A percentile compares a stretch with the other conserved stretches of the same genome.
Conservation (phyloP, 148 eudicot species). For the Arbutus unedo region DNA sequence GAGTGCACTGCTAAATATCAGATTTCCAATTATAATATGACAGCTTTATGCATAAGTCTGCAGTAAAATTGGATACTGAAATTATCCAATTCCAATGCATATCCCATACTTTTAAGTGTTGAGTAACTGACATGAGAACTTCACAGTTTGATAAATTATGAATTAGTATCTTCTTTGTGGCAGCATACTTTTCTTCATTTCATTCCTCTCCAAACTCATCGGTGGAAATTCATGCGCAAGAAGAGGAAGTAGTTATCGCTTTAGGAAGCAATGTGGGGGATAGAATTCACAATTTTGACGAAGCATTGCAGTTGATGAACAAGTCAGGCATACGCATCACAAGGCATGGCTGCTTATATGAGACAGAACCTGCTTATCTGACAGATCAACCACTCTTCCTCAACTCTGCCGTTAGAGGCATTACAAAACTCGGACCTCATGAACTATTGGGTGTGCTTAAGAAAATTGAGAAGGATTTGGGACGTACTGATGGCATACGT, state of each 20-base stretch:
- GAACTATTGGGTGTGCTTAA: conserved; percentile 61
- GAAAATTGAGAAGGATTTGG: conserved; percentile 86
- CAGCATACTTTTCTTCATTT: conserved; percentile 35
- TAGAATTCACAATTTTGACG: conserved; percentile 55
- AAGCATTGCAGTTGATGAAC: conserved; percentile 68
- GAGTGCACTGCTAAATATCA: neutral
- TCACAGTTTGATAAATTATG: neutral
- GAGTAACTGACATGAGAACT: neutral
- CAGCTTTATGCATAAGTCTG: neutral
- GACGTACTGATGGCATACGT: conserved; percentile 77
- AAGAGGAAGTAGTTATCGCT: conserved; percentile 83
- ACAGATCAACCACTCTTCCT: conserved; percentile 82
- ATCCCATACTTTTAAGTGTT: neutral
- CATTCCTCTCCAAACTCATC: conserved; percentile 47
- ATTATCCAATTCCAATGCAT: neutral
- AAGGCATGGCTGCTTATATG: conserved; percentile 78
- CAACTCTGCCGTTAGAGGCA: conserved; percentile 83
- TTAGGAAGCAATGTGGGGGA: conserved; percentile 92
- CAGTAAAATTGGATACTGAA: neutral
- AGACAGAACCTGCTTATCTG: conserved; percentile 89
- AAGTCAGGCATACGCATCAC: conserved; percentile 60
- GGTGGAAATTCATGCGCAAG: conserved; percentile 57
- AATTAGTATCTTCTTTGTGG: conserved; percentile 22
- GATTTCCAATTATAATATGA: neutral
- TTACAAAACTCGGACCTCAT: conserved; percentile 75